Percentiles rank a stretch among this genome's conserved stretches.
Evolutionary conservation across 257 asterid species (phyloP).

Genomic region (Gynochthodes officinalis): DNA sequence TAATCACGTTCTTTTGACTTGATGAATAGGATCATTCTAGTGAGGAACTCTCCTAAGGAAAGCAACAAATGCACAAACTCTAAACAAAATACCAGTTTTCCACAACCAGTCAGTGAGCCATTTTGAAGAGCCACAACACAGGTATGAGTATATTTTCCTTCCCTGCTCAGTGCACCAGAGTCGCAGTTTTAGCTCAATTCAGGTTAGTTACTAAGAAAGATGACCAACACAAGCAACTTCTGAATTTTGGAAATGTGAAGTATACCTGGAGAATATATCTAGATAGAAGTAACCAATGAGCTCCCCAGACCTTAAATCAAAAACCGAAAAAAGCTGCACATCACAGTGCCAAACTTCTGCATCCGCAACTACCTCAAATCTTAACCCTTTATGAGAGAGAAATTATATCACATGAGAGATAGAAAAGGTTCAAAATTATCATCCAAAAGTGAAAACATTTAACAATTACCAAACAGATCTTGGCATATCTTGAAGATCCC

Average conservation of each 20-base stretch:
- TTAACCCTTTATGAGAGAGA: constrained; percentile 51
- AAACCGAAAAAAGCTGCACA: constrained; percentile 77
- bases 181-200: constrained; percentile 15
- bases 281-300: constrained; percentile 81
- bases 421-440: constrained; percentile 12
- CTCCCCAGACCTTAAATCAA: constrained; percentile 75
- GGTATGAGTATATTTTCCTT: constrained; percentile 82
- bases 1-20: neutral
- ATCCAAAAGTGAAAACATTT: neutral
- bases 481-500: constrained; percentile 93
- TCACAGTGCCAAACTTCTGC: constrained; percentile 85
- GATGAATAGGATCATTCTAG: neutral
- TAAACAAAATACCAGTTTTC: constrained; percentile 48
- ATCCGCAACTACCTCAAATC: constrained; percentile 68
- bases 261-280: constrained; percentile 78
- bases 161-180: constrained; percentile 50
- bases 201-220: neutral
- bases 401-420: constrained; percentile 16
- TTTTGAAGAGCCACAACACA: constrained; percentile 92
- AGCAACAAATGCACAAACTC: neutral
- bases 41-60: neutral
- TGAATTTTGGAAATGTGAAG: neutral
- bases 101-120: constrained; percentile 48
- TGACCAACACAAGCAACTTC: neutral
- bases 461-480: constrained; percentile 79